Percentiles rank a stretch among this genome's conserved stretches.
Evolutionary conservation across 1,139 yeast species (phyloP).

Genomic region (Pneumocystis oryctolagi): DNA sequence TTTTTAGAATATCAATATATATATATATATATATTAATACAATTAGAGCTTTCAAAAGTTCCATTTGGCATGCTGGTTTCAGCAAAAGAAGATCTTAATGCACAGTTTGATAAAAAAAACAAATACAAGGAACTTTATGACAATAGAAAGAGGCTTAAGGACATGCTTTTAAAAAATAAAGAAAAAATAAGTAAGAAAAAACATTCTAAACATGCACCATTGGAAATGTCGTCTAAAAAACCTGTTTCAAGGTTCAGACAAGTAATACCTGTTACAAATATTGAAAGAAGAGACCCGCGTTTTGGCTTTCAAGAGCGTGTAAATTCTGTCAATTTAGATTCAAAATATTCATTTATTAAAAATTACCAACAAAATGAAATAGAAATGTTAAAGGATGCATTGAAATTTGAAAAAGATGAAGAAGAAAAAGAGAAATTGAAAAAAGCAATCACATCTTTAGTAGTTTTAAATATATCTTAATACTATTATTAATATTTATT

Average conservation of each 20-base stretch:
- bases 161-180: not conserved
- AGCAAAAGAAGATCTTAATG: not conserved
- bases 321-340: conserved; percentile 46
- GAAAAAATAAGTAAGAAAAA: not conserved
- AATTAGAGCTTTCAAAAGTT: not conserved
- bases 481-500: not conserved
- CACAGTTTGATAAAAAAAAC: not conserved
- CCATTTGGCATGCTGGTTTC: not conserved
- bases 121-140: not conserved
- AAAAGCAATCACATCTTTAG: conserved; percentile 11
- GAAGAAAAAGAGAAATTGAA: conserved; percentile 37
- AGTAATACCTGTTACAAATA: conserved; percentile 15
- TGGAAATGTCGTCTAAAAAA: conserved; percentile 16
- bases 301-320: conserved; percentile 83
- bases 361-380: conserved; percentile 69
- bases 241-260: conserved; percentile 17
- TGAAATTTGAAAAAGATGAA: conserved; percentile 42
- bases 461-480: not conserved
- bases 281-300: conserved; percentile 48
- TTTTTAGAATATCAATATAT: not conserved
- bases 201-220: conserved; percentile 16
- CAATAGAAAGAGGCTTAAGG: not conserved
- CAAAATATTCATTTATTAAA: conserved; percentile 71
- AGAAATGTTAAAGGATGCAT: conserved; percentile 38
- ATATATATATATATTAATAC: not conserved